Evolutionary conservation across 2,329 filamentous ascomycete species (phyloP), one percentile per base, ranked within the genome.

Genomic region (Coccinonectria pachysandricola): DNA sequence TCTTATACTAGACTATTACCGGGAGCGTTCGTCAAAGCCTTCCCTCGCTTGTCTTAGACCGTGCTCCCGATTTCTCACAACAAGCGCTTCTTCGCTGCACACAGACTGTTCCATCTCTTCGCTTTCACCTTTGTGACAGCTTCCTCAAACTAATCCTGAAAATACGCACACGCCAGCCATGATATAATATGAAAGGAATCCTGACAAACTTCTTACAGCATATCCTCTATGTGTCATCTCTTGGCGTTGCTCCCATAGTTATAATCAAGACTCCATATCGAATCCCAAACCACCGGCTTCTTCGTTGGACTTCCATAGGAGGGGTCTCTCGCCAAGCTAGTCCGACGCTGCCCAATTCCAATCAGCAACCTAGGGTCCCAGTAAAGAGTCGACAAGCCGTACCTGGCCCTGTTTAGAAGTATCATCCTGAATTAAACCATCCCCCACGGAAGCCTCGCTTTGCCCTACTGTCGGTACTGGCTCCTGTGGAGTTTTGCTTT

Each of bases 231-330:
- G 26, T 24, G n/a, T 35, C 40, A 49, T 35, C 37, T 48, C 38
- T 40, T 50, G n/a, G 30, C 27, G 2, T 44, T 40, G 21, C 60
- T 64, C 37, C 68, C 69, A 25, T 69, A 64, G 35, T 58, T 71
- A 23, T 74, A 59, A 40, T 77, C 71, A 14, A 75, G 45, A 35
- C 61, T 71, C 72, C 73, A 77, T 10, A 78, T 50, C 8, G 68
- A 63, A 38, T 75, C 71, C 71, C 71, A 79, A 7, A 76, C 60
- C 4, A 75, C 56, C 15, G 66, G 71, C 41, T 53, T 66, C 49
- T 61, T 68, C n/a, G 48, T 53, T 13, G 59, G 47, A 32, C 58
- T 61, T 28, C 59, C 49, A 8, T 31, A 27, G 38, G 41, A 53
- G 27, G 57, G 48, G 37, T 68, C 57, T 34, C 59, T 57, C 12